Evolutionary conservation across 164 flowering plant genomes (phyloP).

Genomic region (Platanus orientalis): DNA sequence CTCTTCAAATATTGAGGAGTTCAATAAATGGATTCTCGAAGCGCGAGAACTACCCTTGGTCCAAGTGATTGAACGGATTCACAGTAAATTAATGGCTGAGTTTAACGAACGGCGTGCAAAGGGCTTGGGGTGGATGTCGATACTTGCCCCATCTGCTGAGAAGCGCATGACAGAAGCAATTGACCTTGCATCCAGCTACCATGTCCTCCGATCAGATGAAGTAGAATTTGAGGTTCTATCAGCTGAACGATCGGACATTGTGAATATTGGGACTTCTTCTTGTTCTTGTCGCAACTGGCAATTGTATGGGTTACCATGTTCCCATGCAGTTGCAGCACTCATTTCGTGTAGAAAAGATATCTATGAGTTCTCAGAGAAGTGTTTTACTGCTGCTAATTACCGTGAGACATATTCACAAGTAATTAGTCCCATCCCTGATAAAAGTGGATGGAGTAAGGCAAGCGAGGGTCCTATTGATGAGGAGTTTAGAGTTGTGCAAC

Average conservation of each 20-base stretch:
- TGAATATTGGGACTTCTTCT: constrained; percentile 50
- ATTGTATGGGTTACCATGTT: constrained; percentile 70
- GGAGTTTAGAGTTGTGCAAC: constrained; percentile 48
- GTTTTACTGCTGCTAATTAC: constrained; percentile 52
- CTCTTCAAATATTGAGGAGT: constrained; percentile 59
- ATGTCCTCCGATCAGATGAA: constrained; percentile 74
- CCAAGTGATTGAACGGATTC: constrained; percentile 72
- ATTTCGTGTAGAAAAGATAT: constrained; percentile 61
- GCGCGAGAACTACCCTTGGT: constrained; percentile 69
- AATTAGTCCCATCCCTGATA: constrained; percentile 54
- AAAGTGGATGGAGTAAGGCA: constrained; percentile 46
- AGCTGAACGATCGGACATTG: constrained; percentile 60
- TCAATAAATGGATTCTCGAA: constrained; percentile 66
- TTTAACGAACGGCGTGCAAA: constrained; percentile 51
- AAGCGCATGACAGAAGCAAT: constrained; percentile 51
- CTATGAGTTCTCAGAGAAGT: constrained; percentile 51
- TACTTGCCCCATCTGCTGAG: constrained; percentile 76
- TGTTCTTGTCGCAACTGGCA: constrained; percentile 92
- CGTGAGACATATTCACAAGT: constrained; percentile 44
- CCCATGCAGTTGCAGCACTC: constrained; percentile 82
- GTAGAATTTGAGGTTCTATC: constrained; percentile 81
- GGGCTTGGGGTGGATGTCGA: constrained; percentile 47
- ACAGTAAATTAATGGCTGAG: constrained; percentile 43
- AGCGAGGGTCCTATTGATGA: constrained; percentile 28
- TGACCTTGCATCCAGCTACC: constrained; percentile 39